Evolutionary conservation across 768 basidiomycete species (phyloP), one percentile per base, ranked within the genome.

Genomic region (Collybia nuda): DNA sequence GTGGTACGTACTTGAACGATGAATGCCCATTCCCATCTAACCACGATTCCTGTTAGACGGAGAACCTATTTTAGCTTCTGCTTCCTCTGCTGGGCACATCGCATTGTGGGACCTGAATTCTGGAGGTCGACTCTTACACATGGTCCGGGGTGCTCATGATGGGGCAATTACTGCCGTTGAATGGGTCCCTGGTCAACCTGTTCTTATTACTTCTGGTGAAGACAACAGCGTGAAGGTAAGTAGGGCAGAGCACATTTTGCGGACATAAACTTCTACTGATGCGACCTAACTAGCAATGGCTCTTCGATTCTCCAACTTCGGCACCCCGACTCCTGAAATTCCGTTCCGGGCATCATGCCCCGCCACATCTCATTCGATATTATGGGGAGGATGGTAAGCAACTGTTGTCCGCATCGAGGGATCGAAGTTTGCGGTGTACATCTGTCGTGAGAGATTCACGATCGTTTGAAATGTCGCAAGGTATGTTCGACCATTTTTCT

Each of bases 371-470:
- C 17, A 92, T 99, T 43, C 80, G 95, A 48, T 98, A 93, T 67
- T 98, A 97, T 65, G 96, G 95, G 11, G 85, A 90, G n/a, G 96
- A 99, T 61, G 97, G 97, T 2, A 99, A 99, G 69, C 87, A 93
- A 54, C 71, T 99, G 6, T 68, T 99, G 40, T 94, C 91, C 3
- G 88, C 92, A 3, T 94, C 93, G 2, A 72, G 87, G 50, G 97
- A 99, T 66, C 85, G 94, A 28, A 89, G 90, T 56, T 69, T 99
- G 46, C 78, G 97, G 32, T 93, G 85, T 63, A 95, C 91, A 2
- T 93, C 89, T 40, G 88, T 98, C 47, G 96, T 98, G 8, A 80
- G 97, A 14, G 97, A 99, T 67, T 95, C 96, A 1, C 77, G 97
- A 40, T 93, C 91, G 26, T 92, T 92, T 61, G 97, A 99, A 66